Percentiles rank a stretch among this genome's conserved stretches.
Conservation (phyloP, 345 rosid genomes). For the Populus simonii region DNA sequence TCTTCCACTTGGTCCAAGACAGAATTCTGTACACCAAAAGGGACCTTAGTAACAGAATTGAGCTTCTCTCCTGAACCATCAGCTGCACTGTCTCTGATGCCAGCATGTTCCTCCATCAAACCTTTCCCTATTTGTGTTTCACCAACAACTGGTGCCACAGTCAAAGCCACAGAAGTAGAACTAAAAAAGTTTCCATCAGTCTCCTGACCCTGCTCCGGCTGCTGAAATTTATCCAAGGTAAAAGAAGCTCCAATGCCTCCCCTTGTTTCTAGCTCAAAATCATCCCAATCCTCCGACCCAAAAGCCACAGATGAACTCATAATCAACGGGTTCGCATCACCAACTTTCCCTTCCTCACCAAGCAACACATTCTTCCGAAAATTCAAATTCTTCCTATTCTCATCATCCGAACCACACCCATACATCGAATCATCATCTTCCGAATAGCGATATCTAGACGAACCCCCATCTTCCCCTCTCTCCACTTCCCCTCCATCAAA, state of each 20-base stretch:
- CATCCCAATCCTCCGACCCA: slow-evolving; percentile 89
- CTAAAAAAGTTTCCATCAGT: slow-evolving; percentile 19
- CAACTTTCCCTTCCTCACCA: slow-evolving; percentile 22
- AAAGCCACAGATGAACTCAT: slow-evolving; percentile 78
- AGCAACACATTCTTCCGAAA: slow-evolving; percentile 20
- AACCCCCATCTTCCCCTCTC: slow-evolving; percentile 37
- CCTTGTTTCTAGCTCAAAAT: slow-evolving; percentile 66
- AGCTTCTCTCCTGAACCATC: slow-evolving; percentile 24
- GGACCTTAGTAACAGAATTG: slow-evolving; percentile 15
- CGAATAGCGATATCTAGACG: slow-evolving; percentile 42
- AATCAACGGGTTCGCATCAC: slow-evolving; percentile 54
- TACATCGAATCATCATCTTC: slow-evolving; percentile 64
- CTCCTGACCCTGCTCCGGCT: slow-evolving; percentile 27
- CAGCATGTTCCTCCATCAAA: slow-evolving; percentile 17
- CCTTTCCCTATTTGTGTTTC: slow-evolving; percentile 30
- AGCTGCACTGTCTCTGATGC: slow-evolving; percentile 26
- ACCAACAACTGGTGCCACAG: slow-evolving; percentile 23
- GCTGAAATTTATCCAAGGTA: slow-evolving; percentile 30
- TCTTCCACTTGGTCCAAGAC: slow-evolving; percentile 36
- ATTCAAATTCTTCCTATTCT: slow-evolving; percentile 27
- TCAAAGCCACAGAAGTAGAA: slow-evolving; percentile 16
- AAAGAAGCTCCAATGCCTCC: slow-evolving; percentile 34
- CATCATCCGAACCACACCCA: slow-evolving; percentile 51
- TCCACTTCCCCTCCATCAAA: slow-evolving; percentile 21
- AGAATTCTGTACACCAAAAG: slow-evolving; percentile 23